Percentiles rank a stretch among this genome's conserved stretches.
phyloP scores from a whole-genome alignment of 495 filamentous ascomycete species.

The Emericellopsis terricola region DNA sequence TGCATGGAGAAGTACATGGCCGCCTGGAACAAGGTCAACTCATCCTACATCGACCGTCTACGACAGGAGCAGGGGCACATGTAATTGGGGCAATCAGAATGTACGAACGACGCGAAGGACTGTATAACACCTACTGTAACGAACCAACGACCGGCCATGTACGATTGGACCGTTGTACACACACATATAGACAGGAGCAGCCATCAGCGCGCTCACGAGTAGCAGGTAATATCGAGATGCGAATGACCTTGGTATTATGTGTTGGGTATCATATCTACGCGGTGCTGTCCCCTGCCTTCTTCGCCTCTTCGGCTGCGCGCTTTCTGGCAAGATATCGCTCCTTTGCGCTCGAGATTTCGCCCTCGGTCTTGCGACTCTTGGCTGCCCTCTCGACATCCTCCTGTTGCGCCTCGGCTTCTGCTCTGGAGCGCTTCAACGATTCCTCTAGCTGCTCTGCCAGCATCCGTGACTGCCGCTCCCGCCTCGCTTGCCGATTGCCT shows the following conservation, averaged over 20 bases:
- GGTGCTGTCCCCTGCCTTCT: constrained; percentile 22
- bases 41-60: constrained; percentile 55
- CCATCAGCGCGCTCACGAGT: no score
- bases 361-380: constrained; percentile 55
- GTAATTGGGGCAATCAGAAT: background rate
- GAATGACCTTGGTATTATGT: no score
- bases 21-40: constrained; percentile 74
- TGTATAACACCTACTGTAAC: background rate
- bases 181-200: no score
- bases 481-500: constrained; percentile 37
- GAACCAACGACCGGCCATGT: no score
- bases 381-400: constrained; percentile 50
- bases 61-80: constrained; percentile 32
- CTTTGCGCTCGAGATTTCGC: constrained; percentile 69
- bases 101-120: background rate
- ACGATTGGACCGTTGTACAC: no score
- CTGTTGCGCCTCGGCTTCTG: constrained; percentile 56
- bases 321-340: constrained; percentile 81
- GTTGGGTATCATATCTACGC: background rate
- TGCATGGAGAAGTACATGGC: constrained; percentile 98
- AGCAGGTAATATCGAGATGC: no score
- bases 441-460: constrained; percentile 68
- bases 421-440: constrained; percentile 48
- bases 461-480: constrained; percentile 74
- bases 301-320: constrained; percentile 53